Evolutionary conservation across 2,329 filamentous ascomycete genomes (phyloP).

Genomic region (Neofusicoccum kwambonambiense): DNA sequence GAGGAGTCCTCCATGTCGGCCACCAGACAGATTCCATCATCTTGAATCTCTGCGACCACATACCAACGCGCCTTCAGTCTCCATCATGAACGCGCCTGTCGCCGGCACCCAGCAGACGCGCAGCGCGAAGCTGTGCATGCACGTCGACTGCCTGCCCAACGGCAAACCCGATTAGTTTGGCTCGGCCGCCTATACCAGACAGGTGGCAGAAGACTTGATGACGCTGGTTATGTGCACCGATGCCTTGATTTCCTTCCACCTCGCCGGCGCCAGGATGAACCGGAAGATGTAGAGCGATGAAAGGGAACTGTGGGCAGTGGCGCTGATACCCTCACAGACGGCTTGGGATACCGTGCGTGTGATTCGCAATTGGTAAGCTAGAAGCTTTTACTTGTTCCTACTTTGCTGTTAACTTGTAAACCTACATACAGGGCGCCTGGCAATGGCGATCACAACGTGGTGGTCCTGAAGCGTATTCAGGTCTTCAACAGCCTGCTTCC

Average conservation of each 20-base stretch:
- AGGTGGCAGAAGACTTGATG: not conserved
- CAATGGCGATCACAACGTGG: not conserved
- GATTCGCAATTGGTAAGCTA: no score
- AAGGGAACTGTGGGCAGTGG: not conserved
- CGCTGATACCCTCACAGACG: no score
- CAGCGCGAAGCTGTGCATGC: not conserved
- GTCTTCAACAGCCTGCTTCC: not conserved
- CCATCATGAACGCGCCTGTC: no score
- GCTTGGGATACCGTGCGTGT: no score
- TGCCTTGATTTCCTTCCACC: not conserved
- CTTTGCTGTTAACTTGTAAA: no score
- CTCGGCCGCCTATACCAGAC: not conserved
- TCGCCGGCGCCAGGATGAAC: not conserved
- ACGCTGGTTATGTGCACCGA: not conserved
- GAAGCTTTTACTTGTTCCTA: no score
- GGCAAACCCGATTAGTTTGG: not conserved
- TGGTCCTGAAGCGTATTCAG: not conserved
- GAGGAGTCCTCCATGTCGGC: no score
- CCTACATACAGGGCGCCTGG: not conserved
- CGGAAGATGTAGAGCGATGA: not conserved
- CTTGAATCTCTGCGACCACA: no score
- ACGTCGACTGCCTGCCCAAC: not conserved
- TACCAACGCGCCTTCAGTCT: no score
- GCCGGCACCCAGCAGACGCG: not conserved
- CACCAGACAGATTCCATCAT: no score